Base-by-base conservation (phyloP, 2,329 filamentous ascomycete species). In the Hortaea sp. region DNA sequence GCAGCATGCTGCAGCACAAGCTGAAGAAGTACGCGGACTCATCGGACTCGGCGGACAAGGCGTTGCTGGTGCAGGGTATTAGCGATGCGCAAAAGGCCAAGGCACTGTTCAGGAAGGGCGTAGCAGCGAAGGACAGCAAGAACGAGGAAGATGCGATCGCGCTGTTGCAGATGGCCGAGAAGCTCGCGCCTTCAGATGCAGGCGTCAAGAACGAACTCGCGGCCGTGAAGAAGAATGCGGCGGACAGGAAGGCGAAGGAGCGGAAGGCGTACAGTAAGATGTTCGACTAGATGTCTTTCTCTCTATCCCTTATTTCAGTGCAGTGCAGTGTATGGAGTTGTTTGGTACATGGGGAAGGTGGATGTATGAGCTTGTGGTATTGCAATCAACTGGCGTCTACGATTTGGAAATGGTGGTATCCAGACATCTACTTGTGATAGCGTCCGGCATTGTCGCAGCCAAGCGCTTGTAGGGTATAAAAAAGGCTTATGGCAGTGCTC, bases 241-340 rank as follows among this genome's bases (percentile, higher is more conserved):
- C 79, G 7, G 85, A 83, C 48, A 77, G 84, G 51, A 76, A 80
- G 51, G 84, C 85, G 64, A 94, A 89, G 78, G 87, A 95, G 74
- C 94, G 89, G 78, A 87, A 85, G 57, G 84, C 83, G 5, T 94
- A 90, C 65, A 85, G 84, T 72, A 97, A 94, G 72, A 92, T 94
- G 69, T 97, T 97, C 63, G 66, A 72, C 37, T 81, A 35, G 32
- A 35, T 20, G 20, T 20, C 20, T 20, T 20, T 20, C 4, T 20
- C 20, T 20, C 20, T 20, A n/a, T n/a, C n/a, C n/a, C 20, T 20
- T 20, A 2, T 4, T 20, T 20, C 20, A 20, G 20, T 20, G 20
- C 20, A 20, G 20, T 20, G 20, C 20, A 20, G 20, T 20, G 20
- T 20, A 20, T 20, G 20, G 4, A 20, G 20, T 20, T 20, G 20